A percentile compares a stretch with the other conserved stretches of the same genome.
Evolutionary conservation across 208 protist species (phyloP).

Genomic region (Crithidia expoeki): DNA sequence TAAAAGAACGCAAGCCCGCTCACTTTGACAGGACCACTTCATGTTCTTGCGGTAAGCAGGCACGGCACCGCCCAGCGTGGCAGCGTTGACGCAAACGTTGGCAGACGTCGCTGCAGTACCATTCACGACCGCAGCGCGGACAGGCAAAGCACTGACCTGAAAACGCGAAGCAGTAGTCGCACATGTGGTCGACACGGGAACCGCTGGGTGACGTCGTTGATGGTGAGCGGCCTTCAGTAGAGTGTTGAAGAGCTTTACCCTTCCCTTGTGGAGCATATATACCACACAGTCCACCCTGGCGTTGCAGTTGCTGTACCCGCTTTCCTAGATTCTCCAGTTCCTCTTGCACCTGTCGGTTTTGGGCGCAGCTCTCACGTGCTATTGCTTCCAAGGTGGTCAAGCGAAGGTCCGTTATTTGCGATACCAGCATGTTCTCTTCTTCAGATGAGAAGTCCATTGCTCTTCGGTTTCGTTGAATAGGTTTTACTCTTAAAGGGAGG

Average conservation of each 20-base stretch:
- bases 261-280: too few species aligned
- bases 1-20: too few species aligned
- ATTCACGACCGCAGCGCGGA: conserved; percentile 57
- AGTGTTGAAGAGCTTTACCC: too few species aligned
- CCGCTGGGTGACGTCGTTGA: neutral
- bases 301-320: neutral
- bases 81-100: conserved; percentile 46
- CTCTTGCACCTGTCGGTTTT: conserved; percentile 4
- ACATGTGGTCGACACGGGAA: conserved; percentile 28
- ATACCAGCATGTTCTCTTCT: conserved; percentile 11
- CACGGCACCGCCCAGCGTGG: conserved; percentile 48
- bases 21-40: neutral
- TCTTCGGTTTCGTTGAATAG: neutral
- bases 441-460: conserved; percentile 1
- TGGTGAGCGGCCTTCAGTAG: neutral
- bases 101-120: conserved; percentile 75
- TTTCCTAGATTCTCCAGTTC: conserved; percentile 8
- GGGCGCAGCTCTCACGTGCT: conserved; percentile 15
- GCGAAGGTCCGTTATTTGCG: conserved; percentile 10
- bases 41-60: neutral
- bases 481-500: neutral
- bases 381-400: conserved; percentile 23
- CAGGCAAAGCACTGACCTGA: conserved; percentile 46
- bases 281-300: too few species aligned
- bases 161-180: conserved; percentile 68